phyloP scores from a whole-genome alignment of 75 land plant genomes.

The Cunninghamia lanceolata region DNA sequence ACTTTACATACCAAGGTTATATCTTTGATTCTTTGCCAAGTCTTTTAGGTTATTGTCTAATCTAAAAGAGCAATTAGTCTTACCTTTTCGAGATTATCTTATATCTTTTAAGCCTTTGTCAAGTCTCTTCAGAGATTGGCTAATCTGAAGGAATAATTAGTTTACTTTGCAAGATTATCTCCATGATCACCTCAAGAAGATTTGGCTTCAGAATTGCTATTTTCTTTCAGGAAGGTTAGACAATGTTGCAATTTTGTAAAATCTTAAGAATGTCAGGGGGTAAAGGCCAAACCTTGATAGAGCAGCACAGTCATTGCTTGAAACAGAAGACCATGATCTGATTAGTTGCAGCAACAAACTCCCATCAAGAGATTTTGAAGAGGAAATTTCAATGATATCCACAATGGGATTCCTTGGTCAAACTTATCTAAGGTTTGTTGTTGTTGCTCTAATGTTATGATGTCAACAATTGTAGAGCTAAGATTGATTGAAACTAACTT shows the following conservation, averaged over 20 bases:
- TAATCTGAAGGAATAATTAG: background rate
- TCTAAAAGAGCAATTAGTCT: background rate
- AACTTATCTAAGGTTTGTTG: too few relatives aligned
- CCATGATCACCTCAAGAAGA: background rate
- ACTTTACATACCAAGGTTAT: background rate
- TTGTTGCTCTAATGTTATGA: too few relatives aligned
- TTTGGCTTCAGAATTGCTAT: background rate
- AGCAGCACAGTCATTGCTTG: background rate
- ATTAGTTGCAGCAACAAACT: too few relatives aligned
- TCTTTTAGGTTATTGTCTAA: background rate
- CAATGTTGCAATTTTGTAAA: background rate
- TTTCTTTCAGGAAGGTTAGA: background rate
- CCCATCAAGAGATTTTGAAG: too few relatives aligned
- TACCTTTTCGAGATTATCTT: background rate
- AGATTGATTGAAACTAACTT: too few relatives aligned
- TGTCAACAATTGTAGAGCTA: too few relatives aligned
- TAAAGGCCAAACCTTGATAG: background rate
- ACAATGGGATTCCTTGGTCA: too few relatives aligned
- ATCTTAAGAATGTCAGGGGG: background rate
- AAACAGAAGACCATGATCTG: too few relatives aligned
- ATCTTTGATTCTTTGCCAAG: background rate
- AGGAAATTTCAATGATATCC: too few relatives aligned
- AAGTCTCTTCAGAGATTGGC: background rate
- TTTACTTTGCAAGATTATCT: background rate
- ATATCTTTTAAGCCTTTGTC: background rate